These are phyloP conservation scores for Gaertneriomyces sp. DNA, from an alignment of 192 early-diverging fungal species.

Conservation along the genomic window DNA sequence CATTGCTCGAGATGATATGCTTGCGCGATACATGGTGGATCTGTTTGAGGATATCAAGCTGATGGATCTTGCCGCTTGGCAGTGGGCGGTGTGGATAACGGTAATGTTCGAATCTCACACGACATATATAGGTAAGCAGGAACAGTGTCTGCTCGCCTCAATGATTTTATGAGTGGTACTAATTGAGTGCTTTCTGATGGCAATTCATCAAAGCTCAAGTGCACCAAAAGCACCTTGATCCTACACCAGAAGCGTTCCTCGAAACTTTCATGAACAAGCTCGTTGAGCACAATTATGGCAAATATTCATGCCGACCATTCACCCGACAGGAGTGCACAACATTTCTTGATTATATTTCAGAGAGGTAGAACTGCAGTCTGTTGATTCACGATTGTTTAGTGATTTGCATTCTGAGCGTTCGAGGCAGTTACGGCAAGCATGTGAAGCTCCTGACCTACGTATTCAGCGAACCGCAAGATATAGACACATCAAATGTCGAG, in stretches of 20 bases:
- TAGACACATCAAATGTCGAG: background rate
- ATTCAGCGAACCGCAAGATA: constrained; percentile 21
- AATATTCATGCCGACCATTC: background rate
- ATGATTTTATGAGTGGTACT: no score
- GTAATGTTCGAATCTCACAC: constrained; percentile 9
- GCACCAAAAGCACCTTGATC: no score
- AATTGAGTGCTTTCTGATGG: no score
- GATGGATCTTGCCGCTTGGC: constrained; percentile 21
- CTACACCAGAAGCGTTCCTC: background rate
- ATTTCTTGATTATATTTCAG: constrained; percentile 17
- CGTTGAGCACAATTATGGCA: background rate
- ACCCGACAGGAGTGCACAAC: constrained; percentile 12
- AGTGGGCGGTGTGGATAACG: constrained; percentile 19
- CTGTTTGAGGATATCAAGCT: no score
- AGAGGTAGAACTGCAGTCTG: background rate
- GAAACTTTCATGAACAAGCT: constrained; percentile 10
- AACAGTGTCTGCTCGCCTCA: no score
- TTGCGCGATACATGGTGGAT: no score
- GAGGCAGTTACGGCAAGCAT: constrained; percentile 14
- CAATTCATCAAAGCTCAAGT: no score
- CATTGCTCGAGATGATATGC: no score
- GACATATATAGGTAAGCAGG: constrained; percentile 1
- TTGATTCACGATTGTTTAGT: background rate
- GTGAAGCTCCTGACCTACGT: constrained; percentile 10
- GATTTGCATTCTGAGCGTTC: background rate